Evolutionary conservation across 2,329 filamentous ascomycete species (phyloP).

Genomic region (Setomelanomma holmii): DNA sequence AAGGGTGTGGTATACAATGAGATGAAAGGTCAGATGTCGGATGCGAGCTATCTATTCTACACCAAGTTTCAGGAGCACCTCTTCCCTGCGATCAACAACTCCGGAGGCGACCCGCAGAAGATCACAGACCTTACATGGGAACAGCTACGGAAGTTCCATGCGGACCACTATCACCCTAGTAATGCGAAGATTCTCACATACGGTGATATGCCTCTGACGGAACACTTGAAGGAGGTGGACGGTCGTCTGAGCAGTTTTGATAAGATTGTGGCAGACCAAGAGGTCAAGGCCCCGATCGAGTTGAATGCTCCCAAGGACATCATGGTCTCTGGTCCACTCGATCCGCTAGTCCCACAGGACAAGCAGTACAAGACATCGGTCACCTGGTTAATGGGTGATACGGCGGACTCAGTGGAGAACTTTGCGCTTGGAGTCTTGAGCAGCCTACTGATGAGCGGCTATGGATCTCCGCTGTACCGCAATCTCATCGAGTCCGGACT

Average conservation of each 20-base stretch:
- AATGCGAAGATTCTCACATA: constrained; percentile 97
- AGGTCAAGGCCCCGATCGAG: constrained; percentile 78
- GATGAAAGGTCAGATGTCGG: constrained; percentile 99
- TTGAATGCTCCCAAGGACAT: constrained; percentile 73
- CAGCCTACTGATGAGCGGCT: constrained; percentile 87
- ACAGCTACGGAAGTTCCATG: constrained; percentile 86
- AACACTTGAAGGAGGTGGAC: constrained; percentile 82
- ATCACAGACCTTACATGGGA: constrained; percentile 95
- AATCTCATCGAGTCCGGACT: constrained; percentile 88
- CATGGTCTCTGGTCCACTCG: constrained; percentile 79
- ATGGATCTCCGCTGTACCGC: constrained; percentile 90
- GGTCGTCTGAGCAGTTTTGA: constrained; percentile 76
- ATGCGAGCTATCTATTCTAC: constrained; percentile 94
- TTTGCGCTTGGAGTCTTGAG: constrained; percentile 86
- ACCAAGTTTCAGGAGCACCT: constrained; percentile 95
- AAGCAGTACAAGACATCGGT: constrained; percentile 93
- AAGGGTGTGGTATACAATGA: constrained; percentile 99
- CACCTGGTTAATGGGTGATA: constrained; percentile 89
- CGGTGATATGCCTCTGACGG: constrained; percentile 84
- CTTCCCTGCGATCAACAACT: constrained; percentile 94
- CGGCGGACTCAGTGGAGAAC: constrained; percentile 81
- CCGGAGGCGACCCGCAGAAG: constrained; percentile 92
- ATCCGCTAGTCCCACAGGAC: constrained; percentile 83
- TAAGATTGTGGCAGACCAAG: constrained; percentile 70
- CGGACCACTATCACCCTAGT: constrained; percentile 94